Evolutionary conservation across 2,329 filamentous ascomycete genomes (phyloP), one percentile per base, ranked within the genome.

Genomic region (Clonostachys byssicola): DNA sequence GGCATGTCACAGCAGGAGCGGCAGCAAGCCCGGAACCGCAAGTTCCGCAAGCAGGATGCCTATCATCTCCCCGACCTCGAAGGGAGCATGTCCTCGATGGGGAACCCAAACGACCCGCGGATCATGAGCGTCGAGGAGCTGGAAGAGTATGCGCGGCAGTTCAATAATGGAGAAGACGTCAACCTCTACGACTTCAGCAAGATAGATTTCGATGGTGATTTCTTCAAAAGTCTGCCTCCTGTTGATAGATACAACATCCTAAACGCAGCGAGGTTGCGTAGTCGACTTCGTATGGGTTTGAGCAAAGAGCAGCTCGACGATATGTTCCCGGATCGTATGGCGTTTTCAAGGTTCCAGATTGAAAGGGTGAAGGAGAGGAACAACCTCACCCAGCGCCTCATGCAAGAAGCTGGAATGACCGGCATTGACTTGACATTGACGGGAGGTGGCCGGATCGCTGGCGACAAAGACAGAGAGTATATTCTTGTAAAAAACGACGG

Each of bases 281-380:
- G 90, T 64, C 80, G 94, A 46, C 74, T 99, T 59, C 83, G 94
- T 61, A 96, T 99, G 92, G 94, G 94, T 0, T 81, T 96, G 57
- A 95, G 89, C 48, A 97, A 97, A 66, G 92, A 99, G 54, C 94
- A 99, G 66, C 70, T 99, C 13, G 92, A 97, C 55, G 81, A 78
- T 42, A 99, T 99, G 94, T 99, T 99, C 62, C 92, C 94, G 0
- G 88, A 99, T 63, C 83, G 94, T 23, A 96, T 99, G 91, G 94
- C 87, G 1, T 99, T 99, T 61, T 96, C 92, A 2, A 86, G 79
- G 51, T 99, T 99, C 60, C 94, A 99, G 66, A 96, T 99, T 49
- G 94, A 97, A 62, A 78, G 94, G 49, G 95, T 97, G 12, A 83
- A 80, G 55, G 92, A 99, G 68, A 79, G 95, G 44, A 99, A 99